Evolutionary conservation across 208 protist genomes (phyloP), one percentile per base, ranked within the genome.

Genomic region (Leishmania mexicana): DNA sequence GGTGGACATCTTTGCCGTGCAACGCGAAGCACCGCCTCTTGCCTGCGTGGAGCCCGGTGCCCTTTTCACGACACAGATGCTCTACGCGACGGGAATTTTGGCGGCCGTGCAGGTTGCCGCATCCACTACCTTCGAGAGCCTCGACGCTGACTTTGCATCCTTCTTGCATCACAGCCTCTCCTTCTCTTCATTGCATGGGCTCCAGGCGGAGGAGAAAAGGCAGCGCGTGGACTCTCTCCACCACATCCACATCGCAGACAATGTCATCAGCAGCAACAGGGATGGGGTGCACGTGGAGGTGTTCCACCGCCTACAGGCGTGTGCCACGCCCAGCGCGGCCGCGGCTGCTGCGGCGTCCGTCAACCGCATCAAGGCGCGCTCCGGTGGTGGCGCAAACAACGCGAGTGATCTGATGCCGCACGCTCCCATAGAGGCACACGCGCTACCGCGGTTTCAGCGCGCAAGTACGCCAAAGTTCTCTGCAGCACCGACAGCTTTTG

Each of bases 261-360:
- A 93, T 75, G 77, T 76, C 49, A 88, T 93, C 70, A 60, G 70
- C 1, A 47, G 60, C 62, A 93, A 91, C 80, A 47, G 60, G 13
- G 87, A 89, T 72, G 88, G 90, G 70, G 82, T 92, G 15, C 83
- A 79, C 62, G 40, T 91, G 0, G 88, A 93, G 76, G 40, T 91
- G n/a, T 90, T 83, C 62, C 88, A 93, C 45, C 53, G 49, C 21
- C 62, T 90, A 42, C 85, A 83, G 42, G 85, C 83, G 2, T 76
- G 40, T 17, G 57, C 75, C 21, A 49, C 49, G 15, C 51, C 75
- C 7, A 71, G 6, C 21, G 62, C 19, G 21, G 64, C 38, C 10
- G 76, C 58, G 10, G 54, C 54, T 11, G 53, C 47, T n/a, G 77
- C 73, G 1, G n/a, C 54, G 6, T 38, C 81, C n/a, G 80, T 51